Conservation (phyloP, 805 yeast genomes). For the Wickerhamiella shivajii region DNA sequence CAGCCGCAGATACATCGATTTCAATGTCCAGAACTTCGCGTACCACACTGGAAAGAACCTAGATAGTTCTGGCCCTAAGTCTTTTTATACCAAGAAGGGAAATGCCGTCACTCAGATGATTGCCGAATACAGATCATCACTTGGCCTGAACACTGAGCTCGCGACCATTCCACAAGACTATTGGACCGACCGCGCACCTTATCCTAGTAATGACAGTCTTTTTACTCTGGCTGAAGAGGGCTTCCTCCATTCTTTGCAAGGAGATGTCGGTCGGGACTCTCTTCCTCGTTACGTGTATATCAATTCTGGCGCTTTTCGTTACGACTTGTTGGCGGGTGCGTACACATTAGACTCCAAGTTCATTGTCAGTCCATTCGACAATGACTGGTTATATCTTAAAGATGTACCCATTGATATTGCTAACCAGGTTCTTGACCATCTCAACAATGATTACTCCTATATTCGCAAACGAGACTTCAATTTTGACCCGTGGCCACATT, state of each 20-base stretch:
- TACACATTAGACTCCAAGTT: slow-evolving; percentile 68
- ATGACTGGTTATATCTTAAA: slow-evolving; percentile 56
- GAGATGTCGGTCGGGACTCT: slow-evolving; percentile 21
- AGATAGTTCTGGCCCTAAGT: slow-evolving; percentile 2
- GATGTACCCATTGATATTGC: slow-evolving; percentile 48
- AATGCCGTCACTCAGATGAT: slow-evolving; percentile 33
- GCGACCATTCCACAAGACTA: slow-evolving; percentile 60
- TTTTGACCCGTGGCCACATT: neutral
- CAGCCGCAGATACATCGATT: slow-evolving; percentile 66
- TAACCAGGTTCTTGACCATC: slow-evolving; percentile 32
- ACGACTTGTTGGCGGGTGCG: slow-evolving; percentile 72
- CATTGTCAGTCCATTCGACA: slow-evolving; percentile 73
- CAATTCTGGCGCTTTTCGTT: slow-evolving; percentile 81
- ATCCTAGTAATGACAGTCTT: slow-evolving; percentile 41
- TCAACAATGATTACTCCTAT: slow-evolving; percentile 31
- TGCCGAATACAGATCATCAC: slow-evolving; percentile 28
- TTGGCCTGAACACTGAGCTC: slow-evolving; percentile 39
- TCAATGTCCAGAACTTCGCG: slow-evolving; percentile 55
- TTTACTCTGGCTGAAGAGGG: slow-evolving; percentile 42
- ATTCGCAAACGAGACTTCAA: slow-evolving; percentile 5
- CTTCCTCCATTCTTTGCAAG: slow-evolving; percentile 33
- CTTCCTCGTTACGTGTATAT: slow-evolving; percentile 41
- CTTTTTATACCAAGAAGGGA: slow-evolving; percentile 46
- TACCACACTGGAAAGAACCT: slow-evolving; percentile 36
- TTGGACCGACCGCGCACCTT: slow-evolving; percentile 52